Conservation (phyloP, 345 rosid genomes). For the Salix purpurea region DNA sequence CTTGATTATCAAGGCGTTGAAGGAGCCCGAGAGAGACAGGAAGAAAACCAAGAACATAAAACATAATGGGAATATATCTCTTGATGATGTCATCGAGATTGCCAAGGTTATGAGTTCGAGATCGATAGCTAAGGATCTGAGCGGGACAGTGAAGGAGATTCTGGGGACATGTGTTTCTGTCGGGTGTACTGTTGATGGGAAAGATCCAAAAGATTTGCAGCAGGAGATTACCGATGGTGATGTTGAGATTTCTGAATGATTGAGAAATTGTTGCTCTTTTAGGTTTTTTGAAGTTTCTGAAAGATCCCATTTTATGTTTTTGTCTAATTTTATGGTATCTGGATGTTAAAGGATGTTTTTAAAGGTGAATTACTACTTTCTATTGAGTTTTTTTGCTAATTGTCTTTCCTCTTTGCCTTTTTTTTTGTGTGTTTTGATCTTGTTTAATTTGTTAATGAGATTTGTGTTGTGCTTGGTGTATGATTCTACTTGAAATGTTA, state of each 20-base stretch:
- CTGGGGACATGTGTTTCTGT: slow-evolving; percentile 19
- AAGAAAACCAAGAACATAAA: slow-evolving; percentile 20
- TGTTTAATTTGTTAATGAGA: not conserved
- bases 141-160: slow-evolving; percentile 11
- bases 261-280: not conserved
- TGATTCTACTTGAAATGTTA: not conserved
- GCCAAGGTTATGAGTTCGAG: slow-evolving; percentile 10
- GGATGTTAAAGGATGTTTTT: not conserved
- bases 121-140: slow-evolving; percentile 17
- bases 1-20: slow-evolving; percentile 12
- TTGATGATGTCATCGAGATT: slow-evolving; percentile 17
- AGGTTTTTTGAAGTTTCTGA: not conserved
- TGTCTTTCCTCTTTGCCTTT: not conserved
- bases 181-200: slow-evolving; percentile 18
- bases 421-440: not conserved
- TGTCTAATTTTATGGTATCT: not conserved
- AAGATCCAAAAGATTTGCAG: slow-evolving; percentile 16
- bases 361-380: not conserved
- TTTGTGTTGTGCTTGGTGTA: not conserved
- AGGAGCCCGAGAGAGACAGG: slow-evolving; percentile 17
- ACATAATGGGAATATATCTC: slow-evolving; percentile 7
- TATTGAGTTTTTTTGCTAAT: not conserved
- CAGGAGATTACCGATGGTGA: slow-evolving; percentile 21
- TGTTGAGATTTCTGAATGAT: slow-evolving; percentile 14
- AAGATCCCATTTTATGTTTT: not conserved